Conservation (phyloP, 176 grass and related monocot species). For the Triticum monococcum region DNA sequence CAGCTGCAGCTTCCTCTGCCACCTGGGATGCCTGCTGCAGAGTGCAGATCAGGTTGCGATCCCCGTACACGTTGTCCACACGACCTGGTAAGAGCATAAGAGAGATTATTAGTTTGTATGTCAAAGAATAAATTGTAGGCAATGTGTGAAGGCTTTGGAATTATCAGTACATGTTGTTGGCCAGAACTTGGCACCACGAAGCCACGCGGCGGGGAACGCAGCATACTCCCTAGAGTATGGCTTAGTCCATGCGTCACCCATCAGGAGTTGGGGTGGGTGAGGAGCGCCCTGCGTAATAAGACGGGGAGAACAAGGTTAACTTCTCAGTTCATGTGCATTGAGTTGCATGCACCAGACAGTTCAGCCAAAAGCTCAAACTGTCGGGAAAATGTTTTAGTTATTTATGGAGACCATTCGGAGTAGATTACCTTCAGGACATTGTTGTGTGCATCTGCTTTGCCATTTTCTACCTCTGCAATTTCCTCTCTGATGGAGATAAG, state of each 20-base stretch:
- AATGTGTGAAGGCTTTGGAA: not conserved
- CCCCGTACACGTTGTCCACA: slow-evolving; percentile 97
- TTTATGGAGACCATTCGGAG: not conserved
- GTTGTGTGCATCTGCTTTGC: slow-evolving; percentile 75
- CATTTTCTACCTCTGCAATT: slow-evolving; percentile 83
- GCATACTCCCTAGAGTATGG: slow-evolving; percentile 94
- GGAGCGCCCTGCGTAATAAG: slow-evolving; percentile 74
- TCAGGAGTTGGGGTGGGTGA: slow-evolving; percentile 82
- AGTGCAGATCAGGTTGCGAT: slow-evolving; percentile 93
- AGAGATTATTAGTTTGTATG: not conserved
- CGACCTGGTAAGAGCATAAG: slow-evolving; percentile 51
- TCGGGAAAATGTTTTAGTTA: not conserved
- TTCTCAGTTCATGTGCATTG: not conserved
- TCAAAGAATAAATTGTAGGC: not conserved
- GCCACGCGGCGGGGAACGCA: slow-evolving; percentile 90
- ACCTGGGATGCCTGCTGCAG: slow-evolving; percentile 80
- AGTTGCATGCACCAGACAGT: not conserved
- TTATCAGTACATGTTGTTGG: slow-evolving; percentile 72
- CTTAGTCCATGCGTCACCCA: slow-evolving; percentile 93
- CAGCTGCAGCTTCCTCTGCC: slow-evolving; percentile 86
- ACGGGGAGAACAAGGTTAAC: slow-evolving; percentile 13
- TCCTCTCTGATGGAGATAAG: slow-evolving; percentile 97
- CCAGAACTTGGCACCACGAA: slow-evolving; percentile 96
- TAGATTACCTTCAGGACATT: slow-evolving; percentile 95
- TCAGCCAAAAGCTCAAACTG: not conserved